Base-by-base conservation (phyloP, 2,329 filamentous ascomycete genomes). In the Basipetospora chlamydospora region DNA sequence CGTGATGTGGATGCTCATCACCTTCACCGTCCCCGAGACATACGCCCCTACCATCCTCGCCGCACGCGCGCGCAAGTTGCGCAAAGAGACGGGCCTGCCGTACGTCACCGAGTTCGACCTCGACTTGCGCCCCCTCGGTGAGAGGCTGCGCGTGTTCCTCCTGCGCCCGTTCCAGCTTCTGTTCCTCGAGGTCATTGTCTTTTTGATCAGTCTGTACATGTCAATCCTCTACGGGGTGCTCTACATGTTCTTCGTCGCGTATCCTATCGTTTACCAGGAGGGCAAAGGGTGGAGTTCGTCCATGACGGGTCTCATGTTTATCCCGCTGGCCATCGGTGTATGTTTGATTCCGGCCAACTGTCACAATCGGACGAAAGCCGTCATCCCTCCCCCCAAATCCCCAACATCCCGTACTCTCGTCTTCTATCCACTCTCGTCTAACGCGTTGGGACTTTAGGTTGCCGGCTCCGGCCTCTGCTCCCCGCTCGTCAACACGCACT, bases 161-260 rank as follows among this genome's bases (percentile, higher is more conserved):
- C 56, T 64, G 28, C 64, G 77, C 2, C 77, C 77, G 2, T 78
- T 72, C 73, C 54, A 75, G 26, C 57, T 83, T 5, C 61, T 82
- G 2, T 73, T 81, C 58, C 56, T 56, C 36, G 77, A 82, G 46
- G 77, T 77, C 5, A 80, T 81, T 43, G 73, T 80, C 17, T 51
- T 79, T 9, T 57, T 80, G 8, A 61, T 74, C 4, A 70, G 66
- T 6, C 57, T 80, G 18, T 81, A 80, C 58, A 69, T 76, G 62
- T 69, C 73, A 43, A 74, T 68, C 41, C 54, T 69, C 43, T 70
- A 69, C 44, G 64, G 64, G 16, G 70, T 66, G 0, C 50, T 73
- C 4, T 74, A 71, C 49, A 59, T 72, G 49, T 58, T 66, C 40
- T 71, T 72, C 42, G 62, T 58, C 12, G 67, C 66, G 3, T 71